A percentile compares a stretch with the other conserved stretches of the same genome.
Evolutionary conservation across 2,329 filamentous ascomycete species (phyloP).

Genomic region (Cadophora sp.): DNA sequence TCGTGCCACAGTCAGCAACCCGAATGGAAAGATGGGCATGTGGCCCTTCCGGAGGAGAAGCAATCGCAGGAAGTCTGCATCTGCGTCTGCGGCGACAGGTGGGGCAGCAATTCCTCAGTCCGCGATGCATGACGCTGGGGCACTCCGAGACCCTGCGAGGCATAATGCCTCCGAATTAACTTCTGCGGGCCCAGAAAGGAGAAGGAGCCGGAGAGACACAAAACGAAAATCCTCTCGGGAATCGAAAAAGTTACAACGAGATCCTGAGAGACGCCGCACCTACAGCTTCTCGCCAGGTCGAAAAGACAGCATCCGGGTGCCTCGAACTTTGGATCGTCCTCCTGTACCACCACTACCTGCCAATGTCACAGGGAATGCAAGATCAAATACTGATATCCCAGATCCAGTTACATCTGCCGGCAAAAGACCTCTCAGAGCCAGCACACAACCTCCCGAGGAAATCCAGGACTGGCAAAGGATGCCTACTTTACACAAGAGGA

Average conservation of each 20-base stretch:
- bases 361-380: constrained; percentile 37
- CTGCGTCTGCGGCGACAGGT: constrained; percentile 45
- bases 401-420: constrained; percentile 19
- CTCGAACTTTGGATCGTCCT: constrained; percentile 40
- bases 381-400: constrained; percentile 31
- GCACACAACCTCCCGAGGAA: constrained; percentile 35
- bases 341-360: constrained; percentile 42
- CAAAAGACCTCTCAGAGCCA: constrained; percentile 34
- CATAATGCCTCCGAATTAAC: constrained; percentile 45
- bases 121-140: constrained; percentile 52
- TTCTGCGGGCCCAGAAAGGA: constrained; percentile 42
- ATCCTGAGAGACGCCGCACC: constrained; percentile 56
- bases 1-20: constrained; percentile 27
- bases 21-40: constrained; percentile 67
- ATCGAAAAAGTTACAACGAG: constrained; percentile 49
- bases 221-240: constrained; percentile 43
- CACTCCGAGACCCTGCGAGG: constrained; percentile 39
- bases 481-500: constrained; percentile 67
- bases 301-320: constrained; percentile 58
- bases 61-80: constrained; percentile 64
- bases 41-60: constrained; percentile 84
- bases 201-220: constrained; percentile 46
- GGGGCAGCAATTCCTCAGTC: constrained; percentile 61
- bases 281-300: constrained; percentile 70
- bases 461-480: constrained; percentile 51